A percentile compares a stretch with the other conserved stretches of the same genome.
These are phyloP conservation scores for Gossypium mustelinum DNA, from an alignment of 345 rosid species.

Conservation along the genomic window DNA sequence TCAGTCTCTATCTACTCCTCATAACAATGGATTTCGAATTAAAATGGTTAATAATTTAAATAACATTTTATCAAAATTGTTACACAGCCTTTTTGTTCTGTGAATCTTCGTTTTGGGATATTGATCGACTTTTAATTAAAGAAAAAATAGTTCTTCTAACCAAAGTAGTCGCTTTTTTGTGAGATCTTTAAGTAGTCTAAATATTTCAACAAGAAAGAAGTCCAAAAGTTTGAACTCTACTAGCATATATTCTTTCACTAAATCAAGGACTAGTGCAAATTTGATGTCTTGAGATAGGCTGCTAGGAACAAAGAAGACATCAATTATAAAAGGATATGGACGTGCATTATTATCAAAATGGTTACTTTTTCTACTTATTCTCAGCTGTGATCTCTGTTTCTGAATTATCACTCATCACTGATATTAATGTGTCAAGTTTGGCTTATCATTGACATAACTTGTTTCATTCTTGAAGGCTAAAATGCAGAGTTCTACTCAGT, in stretches of 20 bases:
- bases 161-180: neutral
- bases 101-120: neutral
- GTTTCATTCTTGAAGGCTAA: constrained; percentile 45
- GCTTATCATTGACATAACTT: neutral
- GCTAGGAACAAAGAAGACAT: neutral
- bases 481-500: constrained; percentile 75
- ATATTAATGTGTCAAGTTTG: neutral
- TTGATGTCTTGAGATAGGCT: neutral
- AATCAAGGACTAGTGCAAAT: neutral
- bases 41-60: neutral
- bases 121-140: neutral
- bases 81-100: neutral
- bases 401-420: neutral
- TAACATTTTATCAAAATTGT: neutral
- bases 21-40: constrained; percentile 5
- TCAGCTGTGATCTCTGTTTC: neutral
- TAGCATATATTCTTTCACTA: neutral
- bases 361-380: neutral
- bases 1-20: constrained; percentile 36
- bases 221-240: neutral
- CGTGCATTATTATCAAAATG: neutral
- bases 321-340: neutral
- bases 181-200: constrained; percentile 7
- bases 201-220: neutral
- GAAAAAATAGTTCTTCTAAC: neutral